Evolutionary conservation across 306 rosid genomes (phyloP).

Genomic region (Glycine soja): DNA sequence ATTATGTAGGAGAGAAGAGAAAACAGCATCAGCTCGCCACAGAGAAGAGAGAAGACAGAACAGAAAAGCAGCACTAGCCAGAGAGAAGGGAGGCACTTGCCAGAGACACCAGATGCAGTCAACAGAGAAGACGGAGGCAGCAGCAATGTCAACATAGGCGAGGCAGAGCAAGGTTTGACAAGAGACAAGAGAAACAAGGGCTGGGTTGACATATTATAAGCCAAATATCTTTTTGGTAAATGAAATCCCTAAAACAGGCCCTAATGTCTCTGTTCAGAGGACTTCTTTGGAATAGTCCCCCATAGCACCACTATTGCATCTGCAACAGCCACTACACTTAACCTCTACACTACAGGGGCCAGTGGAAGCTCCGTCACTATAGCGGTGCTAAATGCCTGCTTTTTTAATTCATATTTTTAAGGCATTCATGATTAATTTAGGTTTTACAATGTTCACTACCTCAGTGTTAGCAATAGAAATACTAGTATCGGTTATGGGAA

Average conservation of each 20-base stretch:
- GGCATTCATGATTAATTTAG: background rate
- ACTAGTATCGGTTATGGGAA: background rate
- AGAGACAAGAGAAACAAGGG: background rate
- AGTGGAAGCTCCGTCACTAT: background rate
- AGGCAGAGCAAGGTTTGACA: background rate
- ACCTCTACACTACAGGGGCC: background rate
- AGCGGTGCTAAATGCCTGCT: background rate
- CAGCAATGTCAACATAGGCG: background rate
- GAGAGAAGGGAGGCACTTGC: background rate
- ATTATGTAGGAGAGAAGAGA: background rate
- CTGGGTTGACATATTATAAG: background rate
- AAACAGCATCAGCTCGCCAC: background rate
- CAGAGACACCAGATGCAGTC: background rate
- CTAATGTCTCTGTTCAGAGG: background rate
- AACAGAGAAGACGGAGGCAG: background rate
- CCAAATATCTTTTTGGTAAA: background rate
- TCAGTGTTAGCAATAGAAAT: background rate
- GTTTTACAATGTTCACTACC: background rate
- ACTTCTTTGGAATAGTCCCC: background rate
- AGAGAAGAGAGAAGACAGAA: background rate
- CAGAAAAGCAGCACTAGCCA: background rate
- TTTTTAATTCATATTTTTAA: constrained; percentile 20
- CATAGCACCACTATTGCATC: background rate
- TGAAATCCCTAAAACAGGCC: background rate
- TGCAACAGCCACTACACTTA: background rate